Conservation (phyloP, 768 basidiomycete species). For the Panaeolus cyanescens region DNA sequence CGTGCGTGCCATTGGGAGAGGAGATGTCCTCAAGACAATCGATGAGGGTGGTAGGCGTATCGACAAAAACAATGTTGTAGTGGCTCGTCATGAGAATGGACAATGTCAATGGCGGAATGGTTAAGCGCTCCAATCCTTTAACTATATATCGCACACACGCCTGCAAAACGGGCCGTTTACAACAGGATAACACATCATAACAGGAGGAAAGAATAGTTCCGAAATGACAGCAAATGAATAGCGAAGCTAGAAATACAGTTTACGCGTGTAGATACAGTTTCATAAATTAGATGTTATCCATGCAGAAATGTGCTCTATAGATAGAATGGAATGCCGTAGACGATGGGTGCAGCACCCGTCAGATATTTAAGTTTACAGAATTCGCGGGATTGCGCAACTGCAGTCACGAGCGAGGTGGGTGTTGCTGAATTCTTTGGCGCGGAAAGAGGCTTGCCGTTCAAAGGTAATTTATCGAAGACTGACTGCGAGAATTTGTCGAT, state of each 20-base stretch:
- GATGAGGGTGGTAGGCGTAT: conserved; percentile 13
- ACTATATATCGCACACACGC: no score
- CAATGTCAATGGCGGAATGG: not conserved
- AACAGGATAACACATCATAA: no score
- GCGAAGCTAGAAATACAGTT: not conserved
- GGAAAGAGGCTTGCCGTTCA: conserved; percentile 39
- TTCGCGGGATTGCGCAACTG: conserved; percentile 79
- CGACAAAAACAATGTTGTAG: conserved; percentile 11
- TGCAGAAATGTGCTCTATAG: conserved; percentile 28
- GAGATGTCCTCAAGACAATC: conserved; percentile 15
- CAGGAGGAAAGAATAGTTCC: not conserved
- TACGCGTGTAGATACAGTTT: not conserved
- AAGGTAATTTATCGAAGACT: conserved; percentile 73
- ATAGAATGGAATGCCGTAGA: conserved; percentile 96
- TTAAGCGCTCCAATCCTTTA: not conserved
- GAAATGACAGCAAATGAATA: not conserved
- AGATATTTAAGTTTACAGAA: conserved; percentile 89
- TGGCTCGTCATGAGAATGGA: not conserved
- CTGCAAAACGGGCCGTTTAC: no score
- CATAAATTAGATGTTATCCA: not conserved
- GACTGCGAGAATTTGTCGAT: conserved; percentile 90
- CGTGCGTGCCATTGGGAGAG: not conserved
- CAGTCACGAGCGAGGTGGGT: conserved; percentile 60
- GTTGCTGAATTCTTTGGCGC: conserved; percentile 15
- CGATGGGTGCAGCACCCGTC: conserved; percentile 92